Base-by-base conservation (phyloP, 2,329 filamentous ascomycete genomes). In the Orbilia javanica region DNA sequence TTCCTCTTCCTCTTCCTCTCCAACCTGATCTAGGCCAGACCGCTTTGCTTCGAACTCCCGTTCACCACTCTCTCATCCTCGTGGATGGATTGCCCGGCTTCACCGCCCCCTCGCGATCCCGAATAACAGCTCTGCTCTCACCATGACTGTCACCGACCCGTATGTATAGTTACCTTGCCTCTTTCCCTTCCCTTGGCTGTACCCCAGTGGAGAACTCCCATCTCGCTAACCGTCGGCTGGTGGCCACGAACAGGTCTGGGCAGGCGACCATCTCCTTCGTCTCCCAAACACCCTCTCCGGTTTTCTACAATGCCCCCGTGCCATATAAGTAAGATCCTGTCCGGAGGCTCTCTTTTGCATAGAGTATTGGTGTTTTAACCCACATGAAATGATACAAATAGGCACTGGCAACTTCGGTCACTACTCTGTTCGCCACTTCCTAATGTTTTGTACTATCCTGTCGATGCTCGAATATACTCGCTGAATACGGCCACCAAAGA, bases 381-480 rank as follows among this genome's bases (percentile, higher is more conserved):
- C 13, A 25, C n/a, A 11, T 10, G 1, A 6, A 52, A 46, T 22
- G 4, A 50, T 8, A 48, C 20, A 46, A 27, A 13, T 39, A 94
- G 92, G 80, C 93, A 96, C 85, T 94, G 92, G 90, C 93, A 96
- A 85, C 87, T 99, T 53, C 93, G 95, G 69, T 95, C 96, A 81
- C 90, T 97, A 81, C 92, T 98, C 83, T 95, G 93, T 84, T 91
- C 91, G 27, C 90, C 93, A 80, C 89, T 92, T 82, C 87, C 90
- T 50, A 89, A 94, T 84, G 86, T 91, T 81, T 88, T 98, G 80
- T 97, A 96, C 86, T 97, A 96, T 82, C 94, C 94, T 39, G 90
- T 90, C 80, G 91, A 92, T 72, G 86, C 87, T 82, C 90, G 93
- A 89, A 91, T 93, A 64, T 91, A 91, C 82, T 88, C 89, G 39